Evolutionary conservation across 2,329 filamentous ascomycete species (phyloP).

Genomic region (Cyphellophora attinorum): DNA sequence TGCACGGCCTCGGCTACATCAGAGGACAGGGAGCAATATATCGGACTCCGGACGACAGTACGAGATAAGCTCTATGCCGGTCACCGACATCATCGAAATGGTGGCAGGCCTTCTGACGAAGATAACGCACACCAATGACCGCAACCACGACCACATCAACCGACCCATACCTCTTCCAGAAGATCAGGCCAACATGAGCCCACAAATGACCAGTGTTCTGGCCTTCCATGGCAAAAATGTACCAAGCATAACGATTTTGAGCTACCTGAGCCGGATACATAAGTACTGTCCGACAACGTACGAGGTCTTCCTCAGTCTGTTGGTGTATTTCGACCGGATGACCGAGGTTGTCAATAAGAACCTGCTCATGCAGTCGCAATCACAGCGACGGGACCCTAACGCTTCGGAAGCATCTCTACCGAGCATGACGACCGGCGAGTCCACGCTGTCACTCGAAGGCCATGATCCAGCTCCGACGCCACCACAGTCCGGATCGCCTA

Average conservation of each 20-base stretch:
- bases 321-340: slow-evolving; percentile 99
- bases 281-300: slow-evolving; percentile 99
- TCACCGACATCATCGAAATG: slow-evolving; percentile 97
- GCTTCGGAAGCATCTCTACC: background rate
- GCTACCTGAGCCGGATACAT: slow-evolving; percentile 91
- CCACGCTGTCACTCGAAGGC: background rate
- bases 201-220: slow-evolving; percentile 64
- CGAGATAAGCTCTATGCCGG: slow-evolving; percentile 96
- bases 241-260: slow-evolving; percentile 90
- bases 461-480: slow-evolving; percentile 2
- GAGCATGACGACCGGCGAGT: background rate
- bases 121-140: slow-evolving; percentile 92
- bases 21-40: slow-evolving; percentile 31
- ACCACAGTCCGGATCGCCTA: slow-evolving; percentile 2
- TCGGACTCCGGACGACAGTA: slow-evolving; percentile 56
- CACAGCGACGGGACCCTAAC: background rate
- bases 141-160: slow-evolving; percentile 85
- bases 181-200: slow-evolving; percentile 48
- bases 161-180: slow-evolving; percentile 57
- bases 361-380: slow-evolving; percentile 53
- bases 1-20: slow-evolving; percentile 40
- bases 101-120: slow-evolving; percentile 92
- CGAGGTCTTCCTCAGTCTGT: slow-evolving; percentile 87
- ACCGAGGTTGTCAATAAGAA: slow-evolving; percentile 86
- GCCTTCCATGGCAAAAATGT: slow-evolving; percentile 98